Conservation (phyloP, 2,329 filamentous ascomycete genomes). For the Fulvia fulva region DNA sequence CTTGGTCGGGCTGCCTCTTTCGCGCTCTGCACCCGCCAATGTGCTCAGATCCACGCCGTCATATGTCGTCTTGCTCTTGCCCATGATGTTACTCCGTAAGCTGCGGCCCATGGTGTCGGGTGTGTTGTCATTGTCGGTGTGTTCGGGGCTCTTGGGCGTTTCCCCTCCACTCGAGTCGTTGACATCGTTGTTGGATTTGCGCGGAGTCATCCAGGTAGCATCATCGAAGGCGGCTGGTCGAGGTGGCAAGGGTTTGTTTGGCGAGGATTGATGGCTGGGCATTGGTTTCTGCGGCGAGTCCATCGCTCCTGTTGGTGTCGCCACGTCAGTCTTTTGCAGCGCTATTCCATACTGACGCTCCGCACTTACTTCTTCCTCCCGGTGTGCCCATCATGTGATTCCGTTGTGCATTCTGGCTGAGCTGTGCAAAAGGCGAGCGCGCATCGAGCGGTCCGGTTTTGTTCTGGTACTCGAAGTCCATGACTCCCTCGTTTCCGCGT, state of each 20-base stretch:
- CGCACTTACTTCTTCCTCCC: constrained; percentile 4
- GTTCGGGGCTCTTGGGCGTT: constrained; percentile 45
- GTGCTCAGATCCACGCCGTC: constrained; percentile 9
- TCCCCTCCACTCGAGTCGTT: constrained; percentile 48
- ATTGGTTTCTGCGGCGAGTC: constrained; percentile 50
- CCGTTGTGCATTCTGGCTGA: constrained; percentile 35
- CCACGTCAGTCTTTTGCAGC: background rate
- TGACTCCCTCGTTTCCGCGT: constrained; percentile 44
- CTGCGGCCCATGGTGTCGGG: constrained; percentile 26
- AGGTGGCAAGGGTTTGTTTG: constrained; percentile 38
- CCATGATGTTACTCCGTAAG: constrained; percentile 14
- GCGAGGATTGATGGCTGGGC: constrained; percentile 35
- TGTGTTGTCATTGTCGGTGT: constrained; percentile 32
- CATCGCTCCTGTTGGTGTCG: constrained; percentile 31
- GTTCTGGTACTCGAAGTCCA: constrained; percentile 54
- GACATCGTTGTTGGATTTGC: constrained; percentile 34
- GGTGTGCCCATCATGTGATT: constrained; percentile 7
- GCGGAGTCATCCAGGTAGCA: constrained; percentile 36
- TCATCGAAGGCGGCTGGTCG: constrained; percentile 35
- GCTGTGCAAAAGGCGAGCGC: constrained; percentile 44
- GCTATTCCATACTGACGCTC: constrained; percentile 16
- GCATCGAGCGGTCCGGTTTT: constrained; percentile 43
- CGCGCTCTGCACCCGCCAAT: constrained; percentile 20
- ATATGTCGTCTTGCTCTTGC: background rate
- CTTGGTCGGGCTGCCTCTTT: constrained; percentile 33